Evolutionary conservation across 352 stramenopile genomes (phyloP), one percentile per base, ranked within the genome.

Genomic region (Phytophthora megakarya): DNA sequence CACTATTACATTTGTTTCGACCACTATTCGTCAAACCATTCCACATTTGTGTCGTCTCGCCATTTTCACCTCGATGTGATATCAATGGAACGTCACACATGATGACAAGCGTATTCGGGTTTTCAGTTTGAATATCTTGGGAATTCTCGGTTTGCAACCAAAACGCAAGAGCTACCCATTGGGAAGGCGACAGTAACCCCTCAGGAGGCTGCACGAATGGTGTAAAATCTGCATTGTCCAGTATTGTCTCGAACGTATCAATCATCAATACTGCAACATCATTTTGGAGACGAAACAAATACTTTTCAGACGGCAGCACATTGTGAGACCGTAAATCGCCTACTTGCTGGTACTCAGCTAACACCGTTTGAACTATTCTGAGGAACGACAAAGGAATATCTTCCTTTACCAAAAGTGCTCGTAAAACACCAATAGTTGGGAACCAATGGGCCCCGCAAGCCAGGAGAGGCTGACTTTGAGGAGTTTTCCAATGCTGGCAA

Each of bases 41-140:
- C 45, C 39, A 83, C 23, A 69, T 68, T 45, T 46, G 30, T n/a
- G 15, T 60, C 13, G 64, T 53, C 21, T 66, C 44, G 3, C 15
- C 7, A n/a, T 49, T 42, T 55, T 64, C n/a, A 15, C 19, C 28
- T 52, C 37, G 8, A 19, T 63, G 32, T 26, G 50, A 59, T 55
- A 64, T 45, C 39, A 93, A 55, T 19, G 76, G 78, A 0, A 73
- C 15, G 28, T 91, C 81, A n/a, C 81, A 87, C 11, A 89, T 58
- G 43, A 93, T 62, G 0, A 88, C 43, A 19, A 84, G 35, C 16
- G 66, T 65, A 25, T 72, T 73, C 12, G n/a, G 33, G 7, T 13
- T 22, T 6, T 33, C 23, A 45, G 13, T 6, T 37, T 45, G 30
- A 19, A 37, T n/a, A 39, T 3, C 19, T 42, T 40, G 21, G 3